Base-by-base conservation (phyloP, 1,284 basidiomycete species). In the Naganishia sp. region DNA sequence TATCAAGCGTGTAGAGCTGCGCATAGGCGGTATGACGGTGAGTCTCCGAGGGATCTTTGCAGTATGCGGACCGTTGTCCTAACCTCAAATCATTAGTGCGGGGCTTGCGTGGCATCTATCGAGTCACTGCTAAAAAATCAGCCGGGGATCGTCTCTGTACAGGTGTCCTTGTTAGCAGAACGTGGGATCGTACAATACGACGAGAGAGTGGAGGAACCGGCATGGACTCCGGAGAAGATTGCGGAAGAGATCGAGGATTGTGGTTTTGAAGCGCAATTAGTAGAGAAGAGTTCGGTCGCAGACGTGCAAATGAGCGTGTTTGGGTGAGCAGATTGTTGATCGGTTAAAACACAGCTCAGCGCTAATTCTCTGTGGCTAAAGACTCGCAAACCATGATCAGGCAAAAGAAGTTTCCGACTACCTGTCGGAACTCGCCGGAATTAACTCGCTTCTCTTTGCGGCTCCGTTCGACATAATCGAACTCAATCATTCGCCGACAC, bases 121-220 rank as follows among this genome's bases (percentile, higher is more conserved):
- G 96, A 99, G 78, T 85, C 87, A 25, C 90, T 91, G 82, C 84
- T 99, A n/a, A 83, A 88, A 68, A 82, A 83, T 13, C 90, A 95
- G 77, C 81, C 86, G 23, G 96, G 96, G 25, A 94, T 99, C 65
- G 79, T 87, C 67, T 90, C 88, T 7, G 82, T 97, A 67, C 92
- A 93, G 75, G 94, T 99, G 25, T 94, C 95, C 16, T 83, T 99
- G 21, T 85, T 99, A 31, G 90, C 96, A 11, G 95, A 99, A 79
- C 87, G 93, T 31, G 95, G 90, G 2, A 85, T 92, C 42, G 83
- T 99, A 71, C 90, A 93, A 75, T 99, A 90, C 75, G 92, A 97
- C 75, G 55, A 52, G 18, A 50, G 44, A 2, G 33, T 52, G n/a
- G 36, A 71, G 52, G 67, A 53, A 28, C 60, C 64, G 23, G 55